Evolutionary conservation across 495 filamentous ascomycete species (phyloP), one percentile per base, ranked within the genome.

Genomic region (Aspergillus panamensis): DNA sequence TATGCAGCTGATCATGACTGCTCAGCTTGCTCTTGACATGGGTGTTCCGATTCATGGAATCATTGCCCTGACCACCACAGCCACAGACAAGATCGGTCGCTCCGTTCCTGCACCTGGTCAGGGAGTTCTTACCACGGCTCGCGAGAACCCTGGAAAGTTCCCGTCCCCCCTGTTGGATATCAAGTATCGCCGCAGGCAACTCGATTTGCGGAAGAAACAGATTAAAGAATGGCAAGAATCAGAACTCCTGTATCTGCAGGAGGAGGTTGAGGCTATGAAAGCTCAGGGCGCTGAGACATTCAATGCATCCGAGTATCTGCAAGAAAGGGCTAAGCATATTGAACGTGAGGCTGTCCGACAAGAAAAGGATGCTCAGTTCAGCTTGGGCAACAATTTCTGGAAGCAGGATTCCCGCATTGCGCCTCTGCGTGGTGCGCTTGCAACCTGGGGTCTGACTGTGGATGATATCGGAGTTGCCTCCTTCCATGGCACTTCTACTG

Each of bases 1-100:
- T 85, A 86, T 99, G 73, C 94, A 99, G 73, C 83, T 99, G 57
- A 95, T 99, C 72, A 97, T 97, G 95, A 95, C 85, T 60, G 94
- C 94, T 31, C 89, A 88, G 78, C 85, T 99, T 54, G 94, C 94
- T 30, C 75, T 99, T 25, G 94, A 97, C 63, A 99, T 99, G 94
- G 94, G 94, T 72, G 91, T 99, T 6, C 94, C 94, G 3, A 97
- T 97, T 66, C 90, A 97, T 69, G 94, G 95, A 75, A 84, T 99
- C 63, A 81, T 99, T 65, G 95, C 89, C 39, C 80, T 96, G 64
- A 97, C 94, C 19, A 90, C 92, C 21, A 99, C 95, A n/a, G 94
- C 95, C 43, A 97, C 92, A 33, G 94, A 99, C 80, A 97, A 97
- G 84, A 97, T 96, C 67, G 95, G 94, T 42, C 92, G 94, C 56